Base-by-base conservation (phyloP, 1,284 basidiomycete genomes). In the Exobasidium cylindrosporum region DNA sequence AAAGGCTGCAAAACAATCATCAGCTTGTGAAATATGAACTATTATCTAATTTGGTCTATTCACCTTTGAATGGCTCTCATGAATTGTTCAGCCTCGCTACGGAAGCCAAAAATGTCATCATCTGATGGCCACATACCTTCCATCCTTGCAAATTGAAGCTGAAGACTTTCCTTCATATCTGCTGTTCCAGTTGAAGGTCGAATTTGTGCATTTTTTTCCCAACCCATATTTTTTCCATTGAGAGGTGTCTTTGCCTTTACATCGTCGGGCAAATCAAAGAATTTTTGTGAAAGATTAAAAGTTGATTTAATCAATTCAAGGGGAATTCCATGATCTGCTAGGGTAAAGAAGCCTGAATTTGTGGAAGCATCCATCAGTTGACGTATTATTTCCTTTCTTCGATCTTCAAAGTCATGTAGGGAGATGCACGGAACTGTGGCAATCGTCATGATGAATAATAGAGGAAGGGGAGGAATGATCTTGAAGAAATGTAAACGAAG, bases 61-160 rank as follows among this genome's bases (percentile, higher is more conserved):
- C 23, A 73, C 54, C 83, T 77, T 46, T 83, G 82, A 59, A 83
- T 85, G 1, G 81, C 65, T 71, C 78, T 57, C 76, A 83, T 86
- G 76, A 86, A 87, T 23, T 83, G 82, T 26, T 85, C 66, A 58
- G 84, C 84, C 1, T 82, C 82, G 31, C 83, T 81, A 62, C 82
- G 84, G 72, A 87, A 86, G 1, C 84, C 85, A 0, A 85, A 84
- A 21, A 87, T 78, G 4, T 84, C 79, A 21, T 80, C 81, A 1
- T 86, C 85, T 0, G 85, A 84, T 2, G 85, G 81, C 86, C 86
- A 87, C 54, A 86, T 84, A 64, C 87, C 61, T 29, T 52, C 57
- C 62, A 65, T 69, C 24, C 64, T 63, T 4, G 61, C 63, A 54
- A 75, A 68, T 86, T 3, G 84, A 82, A 83, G 83, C 83, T 10